Evolutionary conservation across 805 yeast species (phyloP).

Genomic region (Cyberlindnera mississippiensis): DNA sequence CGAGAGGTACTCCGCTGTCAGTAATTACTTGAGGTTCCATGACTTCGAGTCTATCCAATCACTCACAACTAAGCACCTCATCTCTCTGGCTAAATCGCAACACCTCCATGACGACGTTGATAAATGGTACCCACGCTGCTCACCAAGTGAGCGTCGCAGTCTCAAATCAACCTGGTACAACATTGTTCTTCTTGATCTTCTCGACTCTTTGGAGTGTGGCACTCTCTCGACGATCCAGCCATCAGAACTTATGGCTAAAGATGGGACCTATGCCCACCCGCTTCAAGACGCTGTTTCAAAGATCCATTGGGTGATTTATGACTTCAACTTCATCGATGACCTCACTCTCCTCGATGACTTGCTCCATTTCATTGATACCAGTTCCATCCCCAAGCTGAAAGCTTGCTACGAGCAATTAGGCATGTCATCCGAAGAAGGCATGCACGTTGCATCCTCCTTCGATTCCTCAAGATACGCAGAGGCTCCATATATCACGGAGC

Average conservation of each 20-base stretch:
- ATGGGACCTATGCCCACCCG: not conserved
- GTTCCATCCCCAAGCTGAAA: slow-evolving; percentile 1
- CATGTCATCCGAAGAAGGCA: not conserved
- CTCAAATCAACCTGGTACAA: slow-evolving; percentile 11
- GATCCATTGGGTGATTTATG: slow-evolving; percentile 7
- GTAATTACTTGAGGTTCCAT: slow-evolving; percentile 3
- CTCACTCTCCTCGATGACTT: slow-evolving; percentile 2
- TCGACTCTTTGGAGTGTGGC: slow-evolving; percentile 9
- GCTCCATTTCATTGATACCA: slow-evolving; percentile 3
- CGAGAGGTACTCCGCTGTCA: slow-evolving; percentile 10
- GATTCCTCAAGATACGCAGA: slow-evolving; percentile 4
- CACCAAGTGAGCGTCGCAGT: slow-evolving; percentile 1
- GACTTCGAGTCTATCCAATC: not conserved
- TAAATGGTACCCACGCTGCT: slow-evolving; percentile 2
- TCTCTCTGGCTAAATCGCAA: slow-evolving; percentile 9
- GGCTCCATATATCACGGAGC: slow-evolving; percentile 2
- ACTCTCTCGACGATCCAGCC: slow-evolving; percentile 6
- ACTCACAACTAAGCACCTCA: slow-evolving; percentile 3
- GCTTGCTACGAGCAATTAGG: slow-evolving; percentile 1
- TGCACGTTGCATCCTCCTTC: not conserved
- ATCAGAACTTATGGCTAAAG: slow-evolving; percentile 1
- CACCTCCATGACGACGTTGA: slow-evolving; percentile 11
- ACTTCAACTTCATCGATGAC: slow-evolving; percentile 11
- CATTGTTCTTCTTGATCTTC: slow-evolving; percentile 8
- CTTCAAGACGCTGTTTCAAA: slow-evolving; percentile 1